phyloP scores from a whole-genome alignment of 768 basidiomycete species.

The Termitomyces sp. region DNA sequence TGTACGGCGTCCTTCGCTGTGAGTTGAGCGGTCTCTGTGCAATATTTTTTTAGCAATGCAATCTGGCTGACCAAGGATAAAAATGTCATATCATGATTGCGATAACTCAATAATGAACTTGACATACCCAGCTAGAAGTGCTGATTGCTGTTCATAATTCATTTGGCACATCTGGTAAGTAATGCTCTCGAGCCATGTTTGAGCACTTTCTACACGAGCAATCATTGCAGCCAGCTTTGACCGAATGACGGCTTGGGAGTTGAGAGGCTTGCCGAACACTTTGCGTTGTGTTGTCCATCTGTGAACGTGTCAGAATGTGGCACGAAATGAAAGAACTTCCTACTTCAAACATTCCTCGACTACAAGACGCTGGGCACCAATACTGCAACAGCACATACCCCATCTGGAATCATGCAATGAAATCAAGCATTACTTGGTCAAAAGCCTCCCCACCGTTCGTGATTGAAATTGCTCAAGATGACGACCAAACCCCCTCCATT shows the following conservation, averaged over 20 bases:
- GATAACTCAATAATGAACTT: background rate
- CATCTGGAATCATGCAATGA: constrained; percentile 30
- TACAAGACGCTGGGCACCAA: constrained; percentile 51
- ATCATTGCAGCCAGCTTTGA: constrained; percentile 79
- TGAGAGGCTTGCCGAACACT: constrained; percentile 70
- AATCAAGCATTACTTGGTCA: background rate
- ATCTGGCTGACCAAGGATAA: constrained; percentile 37
- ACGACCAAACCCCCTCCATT: constrained; percentile 40
- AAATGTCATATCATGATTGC: too few species aligned
- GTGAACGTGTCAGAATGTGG: too few species aligned
- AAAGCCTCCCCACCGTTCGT: constrained; percentile 54
- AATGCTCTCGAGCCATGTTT: constrained; percentile 83
- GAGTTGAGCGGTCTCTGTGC: constrained; percentile 70
- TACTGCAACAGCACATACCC: constrained; percentile 58
- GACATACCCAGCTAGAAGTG: constrained; percentile 64
- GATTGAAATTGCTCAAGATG: constrained; percentile 74
- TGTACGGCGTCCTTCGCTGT: constrained; percentile 71
- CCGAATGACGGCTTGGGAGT: constrained; percentile 68
- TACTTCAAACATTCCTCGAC: constrained; percentile 75
- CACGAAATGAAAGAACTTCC: constrained; percentile 8
- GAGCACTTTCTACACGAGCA: constrained; percentile 70
- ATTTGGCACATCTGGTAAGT: constrained; percentile 88
- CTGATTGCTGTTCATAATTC: constrained; percentile 72
- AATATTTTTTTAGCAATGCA: constrained; percentile 73
- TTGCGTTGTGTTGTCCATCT: constrained; percentile 73